Percentiles rank a stretch among this genome's conserved stretches.
Evolutionary conservation across 306 rosid species (phyloP).

Genomic region (Castanospermum australe): DNA sequence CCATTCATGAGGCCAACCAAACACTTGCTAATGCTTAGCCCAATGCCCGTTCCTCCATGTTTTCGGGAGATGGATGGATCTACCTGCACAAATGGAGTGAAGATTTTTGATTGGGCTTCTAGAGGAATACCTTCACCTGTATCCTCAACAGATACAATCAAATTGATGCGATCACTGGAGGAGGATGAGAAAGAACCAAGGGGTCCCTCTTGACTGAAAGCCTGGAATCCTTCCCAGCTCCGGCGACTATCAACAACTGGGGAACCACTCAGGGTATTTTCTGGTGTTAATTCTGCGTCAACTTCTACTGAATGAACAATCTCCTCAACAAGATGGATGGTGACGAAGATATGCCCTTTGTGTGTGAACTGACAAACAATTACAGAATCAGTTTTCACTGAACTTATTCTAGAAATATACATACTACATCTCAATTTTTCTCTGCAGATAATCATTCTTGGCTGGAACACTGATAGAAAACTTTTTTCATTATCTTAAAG

Average conservation of each 20-base stretch:
- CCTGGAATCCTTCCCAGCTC: constrained; percentile 61
- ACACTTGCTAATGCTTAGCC: constrained; percentile 74
- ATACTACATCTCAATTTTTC: neutral
- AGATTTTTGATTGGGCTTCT: constrained; percentile 60
- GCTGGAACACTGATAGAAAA: neutral
- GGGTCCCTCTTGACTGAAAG: constrained; percentile 45
- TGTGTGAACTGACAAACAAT: constrained; percentile 65
- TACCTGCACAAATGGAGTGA: constrained; percentile 84
- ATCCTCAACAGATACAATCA: constrained; percentile 77
- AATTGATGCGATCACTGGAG: constrained; percentile 42
- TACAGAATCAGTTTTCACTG: constrained; percentile 5
- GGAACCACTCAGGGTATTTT: constrained; percentile 69
- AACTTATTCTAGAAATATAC: neutral
- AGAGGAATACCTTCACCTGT: constrained; percentile 72
- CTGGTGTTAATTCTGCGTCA: constrained; percentile 33
- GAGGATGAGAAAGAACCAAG: constrained; percentile 36
- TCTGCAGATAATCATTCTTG: neutral
- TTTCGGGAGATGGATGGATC: constrained; percentile 73
- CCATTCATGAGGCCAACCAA: constrained; percentile 71
- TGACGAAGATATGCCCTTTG: constrained; percentile 75
- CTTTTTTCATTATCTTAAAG: neutral
- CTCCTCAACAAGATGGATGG: constrained; percentile 69
- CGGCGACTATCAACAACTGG: constrained; percentile 51
- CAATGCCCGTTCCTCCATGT: constrained; percentile 74
- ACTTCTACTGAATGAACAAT: constrained; percentile 48